Base-by-base conservation (phyloP, 164 flowering plant species). In the Magnolia kwangsiensis region DNA sequence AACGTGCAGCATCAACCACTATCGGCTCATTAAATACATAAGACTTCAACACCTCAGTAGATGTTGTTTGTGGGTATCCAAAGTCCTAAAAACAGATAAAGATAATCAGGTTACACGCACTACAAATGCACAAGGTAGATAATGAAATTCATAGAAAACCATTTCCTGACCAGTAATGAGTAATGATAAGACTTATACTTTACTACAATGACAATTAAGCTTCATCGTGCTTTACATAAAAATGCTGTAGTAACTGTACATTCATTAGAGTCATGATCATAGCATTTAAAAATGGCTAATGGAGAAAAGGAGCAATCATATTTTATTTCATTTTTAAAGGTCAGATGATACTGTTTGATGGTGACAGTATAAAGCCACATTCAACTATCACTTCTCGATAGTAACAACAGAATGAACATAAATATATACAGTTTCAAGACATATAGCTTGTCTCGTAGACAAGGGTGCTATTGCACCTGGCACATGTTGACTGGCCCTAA, bases 51-150 rank as follows among this genome's bases (percentile, higher is more conserved):
- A 91, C 78, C 83, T 96, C 99, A 74, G 99, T 96, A 21, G 98
- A 96, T 68, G 99, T 92, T 73, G 97, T 93, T 82, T 93, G 99
- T 66, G 89, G 95, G 84, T 91, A 95, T 75, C 97, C 99, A 83
- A 93, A 95, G 80, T 95, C 99, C 99, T 95, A 84, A 45, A 5
- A 73, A 74, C 71, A 79, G 77, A 76, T 50, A 79, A 31, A 66
- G 59, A 79, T 6, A n/a, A 65, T 61, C 49, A 75, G 63, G 63
- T 51, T n/a, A 20, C 67, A 72, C 7, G 21, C 9, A 24, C 23
- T 7, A 58, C 7, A 51, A 58, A 55, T 2, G 20, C 49, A 72
- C 63, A 72, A 4, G 21, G 19, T 67, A 55, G 71, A 16, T 67
- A 67, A 29, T n/a, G 24, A 70, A n/a, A 8, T 70, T 70, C 24